Percentiles rank a stretch among this genome's conserved stretches.
Evolutionary conservation across 2,329 filamentous ascomycete species (phyloP).

Genomic region (Aspergillus luchuensis): DNA sequence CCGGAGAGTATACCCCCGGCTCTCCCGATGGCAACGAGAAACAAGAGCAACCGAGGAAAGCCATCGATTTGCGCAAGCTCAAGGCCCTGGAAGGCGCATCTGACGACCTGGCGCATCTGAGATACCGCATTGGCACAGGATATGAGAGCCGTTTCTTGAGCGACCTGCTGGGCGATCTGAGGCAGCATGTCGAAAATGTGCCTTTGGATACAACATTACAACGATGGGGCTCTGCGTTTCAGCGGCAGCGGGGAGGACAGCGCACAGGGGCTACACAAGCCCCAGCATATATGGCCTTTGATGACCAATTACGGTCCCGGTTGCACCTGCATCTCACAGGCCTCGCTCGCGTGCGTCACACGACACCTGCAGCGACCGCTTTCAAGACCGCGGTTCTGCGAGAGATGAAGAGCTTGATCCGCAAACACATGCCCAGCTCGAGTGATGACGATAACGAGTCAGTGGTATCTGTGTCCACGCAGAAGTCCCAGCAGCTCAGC

Average conservation of each 20-base stretch:
- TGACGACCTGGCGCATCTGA: constrained; percentile 73
- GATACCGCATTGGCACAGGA: constrained; percentile 79
- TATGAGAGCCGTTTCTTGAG: constrained; percentile 81
- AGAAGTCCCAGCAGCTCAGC: constrained; percentile 66
- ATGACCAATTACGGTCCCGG: constrained; percentile 68
- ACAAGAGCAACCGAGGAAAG: constrained; percentile 37
- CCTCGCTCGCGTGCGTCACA: constrained; percentile 77
- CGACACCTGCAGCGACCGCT: constrained; percentile 75
- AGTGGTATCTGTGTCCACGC: constrained; percentile 81
- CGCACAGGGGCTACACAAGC: constrained; percentile 67
- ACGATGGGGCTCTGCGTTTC: constrained; percentile 78
- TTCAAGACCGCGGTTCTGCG: constrained; percentile 82
- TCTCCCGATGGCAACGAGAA: constrained; percentile 30
- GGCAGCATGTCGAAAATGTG: constrained; percentile 75
- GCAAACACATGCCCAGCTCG: constrained; percentile 83
- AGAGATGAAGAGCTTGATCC: constrained; percentile 83
- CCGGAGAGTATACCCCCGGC: constrained; percentile 62
- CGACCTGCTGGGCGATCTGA: constrained; percentile 75
- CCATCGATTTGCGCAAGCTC: constrained; percentile 73
- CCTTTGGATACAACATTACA: constrained; percentile 73
- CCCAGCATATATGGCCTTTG: constrained; percentile 76
- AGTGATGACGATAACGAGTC: constrained; percentile 93
- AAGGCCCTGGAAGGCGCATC: constrained; percentile 79
- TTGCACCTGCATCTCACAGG: constrained; percentile 73
- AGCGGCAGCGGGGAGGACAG: constrained; percentile 69